Evolutionary conservation across 257 asterid species (phyloP), one percentile per base, ranked within the genome.

Genomic region (Nicotiana obtusifolia): DNA sequence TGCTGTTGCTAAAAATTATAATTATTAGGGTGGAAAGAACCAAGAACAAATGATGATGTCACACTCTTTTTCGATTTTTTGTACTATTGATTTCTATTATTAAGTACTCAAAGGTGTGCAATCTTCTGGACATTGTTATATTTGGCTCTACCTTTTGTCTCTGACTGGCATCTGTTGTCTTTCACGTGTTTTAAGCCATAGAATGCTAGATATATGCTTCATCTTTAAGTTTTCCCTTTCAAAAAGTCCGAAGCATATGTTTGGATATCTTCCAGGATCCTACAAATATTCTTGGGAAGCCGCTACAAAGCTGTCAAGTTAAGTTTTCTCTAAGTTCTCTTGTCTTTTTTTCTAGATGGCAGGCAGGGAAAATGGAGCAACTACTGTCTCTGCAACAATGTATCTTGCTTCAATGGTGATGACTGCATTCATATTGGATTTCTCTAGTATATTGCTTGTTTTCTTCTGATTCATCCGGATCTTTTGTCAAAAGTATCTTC

Each of bases 301-400:
- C 0, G 44, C 62, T 26, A 49, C 44, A 75, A 66, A 66, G 80
- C 37, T 47, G 41, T 73, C 61, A 73, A 14, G 49, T 49, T 47
- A 75, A 75, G 44, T 75, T 17, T 47, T 71, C 19, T 52, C 44
- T 33, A 33, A 24, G 76, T 49, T 41, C 65, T 49, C 61, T 76
- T 59, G 10, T 80, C 66, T 66, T 68, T 82, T 64, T 67, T 75
- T 2, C 83, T 87, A 95, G 98, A 94, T 94, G 82, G 98, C 99
- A 67, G 89, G 91, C 11, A 59, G 91, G 82, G 96, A 92, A 53
- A 94, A 91, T 86, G 99, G 99, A 49, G 98, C 99, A 57, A 94
- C 99, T 56, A 95, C 99, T 80, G 99, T 95, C 76, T 95, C 99
- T 41, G 98, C 99, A 56, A 94, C 99, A 47, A 94, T 94, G 97